Base-by-base conservation (phyloP, 306 rosid genomes). In the Quillaja saponaria region DNA sequence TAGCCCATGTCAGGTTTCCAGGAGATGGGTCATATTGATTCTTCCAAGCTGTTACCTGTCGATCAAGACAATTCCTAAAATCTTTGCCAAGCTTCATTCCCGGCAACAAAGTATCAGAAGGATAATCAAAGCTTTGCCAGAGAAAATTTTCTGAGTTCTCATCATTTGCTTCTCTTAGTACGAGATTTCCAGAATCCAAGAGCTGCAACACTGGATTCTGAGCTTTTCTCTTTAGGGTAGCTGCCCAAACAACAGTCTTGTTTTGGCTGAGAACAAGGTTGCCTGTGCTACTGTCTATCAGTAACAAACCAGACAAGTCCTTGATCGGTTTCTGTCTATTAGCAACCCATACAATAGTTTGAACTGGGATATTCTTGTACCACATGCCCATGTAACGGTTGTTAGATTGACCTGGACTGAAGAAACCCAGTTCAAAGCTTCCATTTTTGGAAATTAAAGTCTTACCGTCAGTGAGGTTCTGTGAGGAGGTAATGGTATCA, bases 91-190 rank as follows among this genome's bases (percentile, higher is more conserved):
- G 0, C 64, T 80, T 82, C 92, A 82, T 82, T 19, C 52, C 74
- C 4, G 74, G 72, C 40, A 83, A 61, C 6, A 61, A 10, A 16
- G 87, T 78, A 46, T 83, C 85, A 13, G 78, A 63, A 13, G 88
- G 92, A 55, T 85, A 56, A n/a, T 85, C 86, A 45, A 80, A 82
- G 61, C 91, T 77, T 37, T 80, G 81, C 81, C 79, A 82, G 18
- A 73, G 6, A 28, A 61, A 83, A 0, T 0, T 10, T 21, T 40
- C 61, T 19, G 57, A 37, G 31, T 53, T 35, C 28, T 31, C 42
- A 7, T 49, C 58, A 1, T 25, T 34, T 0, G 21, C 67, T n/a
- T 75, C 64, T 70, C 56, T 58, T 1, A 84, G 42, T 6, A 84
- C 80, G 15, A 82, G 69, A 53, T 75, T 80, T 8, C 80, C 80